Evolutionary conservation across 306 rosid genomes (phyloP), one percentile per base, ranked within the genome.

Genomic region (Ammopiptanthus mongolicus): DNA sequence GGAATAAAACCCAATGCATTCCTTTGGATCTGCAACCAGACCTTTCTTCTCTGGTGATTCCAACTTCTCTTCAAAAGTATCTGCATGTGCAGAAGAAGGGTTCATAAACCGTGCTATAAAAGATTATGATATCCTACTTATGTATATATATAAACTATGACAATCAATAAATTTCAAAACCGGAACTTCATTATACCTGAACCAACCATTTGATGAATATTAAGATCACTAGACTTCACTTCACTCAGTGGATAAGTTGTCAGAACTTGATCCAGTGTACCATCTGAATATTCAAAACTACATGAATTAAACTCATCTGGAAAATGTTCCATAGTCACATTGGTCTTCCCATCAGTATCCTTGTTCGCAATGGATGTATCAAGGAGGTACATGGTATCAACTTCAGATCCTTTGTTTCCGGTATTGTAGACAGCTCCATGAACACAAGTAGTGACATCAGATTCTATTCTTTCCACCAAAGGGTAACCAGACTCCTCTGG

Each of bases 131-230:
- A 14, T 15, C 18, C 15, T 36, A 44, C 31, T 10, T 36, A 36
- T 5, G 0, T 69, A 37, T 2, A 18, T 36, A 9, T 64, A 39
- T 22, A 39, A 59, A 25, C 53, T 25, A 17, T 23, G 12, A 25
- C n/a, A n/a, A n/a, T n/a, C 51, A 52, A 37, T 50, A 25, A 36
- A 17, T 61, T 63, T 46, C 28, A 46, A 60, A 74, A 47, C 37
- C 4, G 61, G 29, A 61, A 61, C 12, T 62, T 17, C 23, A 78
- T 8, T 13, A 15, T 64, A 69, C 80, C 80, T 77, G 31, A 46
- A 58, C 8, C 4, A 42, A 29, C 19, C 31, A 57, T 68, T 46
- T 21, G 44, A 42, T 59, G 59, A 64, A 41, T 42, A 31, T 65
- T 44, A 48, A 18, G 28, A 50, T 9, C 37, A 37, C 55, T 33